Evolutionary conservation across 257 asterid genomes (phyloP).

Genomic region (Voacanga thouarsii): DNA sequence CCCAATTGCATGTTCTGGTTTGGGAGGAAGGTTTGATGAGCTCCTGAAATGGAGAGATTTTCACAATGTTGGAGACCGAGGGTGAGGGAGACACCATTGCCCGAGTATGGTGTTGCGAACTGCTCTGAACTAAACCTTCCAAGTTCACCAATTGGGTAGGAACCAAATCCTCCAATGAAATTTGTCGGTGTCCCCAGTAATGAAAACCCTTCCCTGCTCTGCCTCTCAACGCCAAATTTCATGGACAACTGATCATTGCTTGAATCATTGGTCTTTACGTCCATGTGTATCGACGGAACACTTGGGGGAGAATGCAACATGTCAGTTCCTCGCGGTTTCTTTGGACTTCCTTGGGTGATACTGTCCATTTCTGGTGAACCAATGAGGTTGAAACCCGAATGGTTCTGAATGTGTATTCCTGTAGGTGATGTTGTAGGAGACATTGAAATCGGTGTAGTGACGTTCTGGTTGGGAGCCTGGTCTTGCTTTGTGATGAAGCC

Average conservation of each 20-base stretch:
- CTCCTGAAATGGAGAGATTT: slow-evolving; percentile 58
- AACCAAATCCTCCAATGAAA: slow-evolving; percentile 85
- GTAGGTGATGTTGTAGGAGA: slow-evolving; percentile 45
- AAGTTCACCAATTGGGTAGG: slow-evolving; percentile 68
- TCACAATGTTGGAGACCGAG: slow-evolving; percentile 88
- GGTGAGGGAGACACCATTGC: slow-evolving; percentile 79
- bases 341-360: slow-evolving; percentile 62
- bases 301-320: slow-evolving; percentile 36
- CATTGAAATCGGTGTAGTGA: slow-evolving; percentile 26
- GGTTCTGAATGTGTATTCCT: slow-evolving; percentile 34
- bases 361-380: slow-evolving; percentile 58
- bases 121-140: slow-evolving; percentile 66
- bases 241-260: slow-evolving; percentile 41
- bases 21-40: slow-evolving; percentile 61
- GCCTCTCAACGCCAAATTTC: slow-evolving; percentile 57
- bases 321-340: slow-evolving; percentile 55
- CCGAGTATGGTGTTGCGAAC: slow-evolving; percentile 66
- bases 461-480: slow-evolving; percentile 22
- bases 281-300: slow-evolving; percentile 45
- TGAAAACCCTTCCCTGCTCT: slow-evolving; percentile 56
- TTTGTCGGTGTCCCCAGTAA: slow-evolving; percentile 76
- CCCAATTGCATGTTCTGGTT: slow-evolving; percentile 57
- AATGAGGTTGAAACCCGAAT: slow-evolving; percentile 57
- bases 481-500: slow-evolving; percentile 34
- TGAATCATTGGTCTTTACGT: slow-evolving; percentile 33